Base-by-base conservation (phyloP, 345 rosid genomes). In the Salix suchowensis region DNA sequence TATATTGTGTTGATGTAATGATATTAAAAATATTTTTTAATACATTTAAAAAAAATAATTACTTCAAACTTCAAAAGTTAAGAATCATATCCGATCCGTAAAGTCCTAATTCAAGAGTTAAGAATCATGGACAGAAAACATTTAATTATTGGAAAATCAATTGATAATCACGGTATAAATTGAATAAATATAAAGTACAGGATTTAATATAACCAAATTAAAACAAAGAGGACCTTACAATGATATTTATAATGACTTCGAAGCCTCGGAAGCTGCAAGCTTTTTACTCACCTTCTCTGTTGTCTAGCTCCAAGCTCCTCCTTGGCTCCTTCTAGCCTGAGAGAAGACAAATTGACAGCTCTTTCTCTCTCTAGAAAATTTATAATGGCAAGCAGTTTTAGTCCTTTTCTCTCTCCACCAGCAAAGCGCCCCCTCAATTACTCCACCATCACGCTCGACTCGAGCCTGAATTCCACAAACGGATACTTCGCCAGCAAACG, bases 401-500 rank as follows among this genome's bases (percentile, higher is more conserved):
- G 54, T 48, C 19, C 61, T 65, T 87, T 81, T 76, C 81, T 77
- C 24, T 46, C 73, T 72, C 72, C 62, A 13, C 88, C 85, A 23
- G 72, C 81, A 70, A 89, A 89, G 78, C 86, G 88, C 7, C 70
- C 75, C 10, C 5, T 68, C 2, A 68, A 39, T 14, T 68, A 71
- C 72, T 8, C 60, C 4, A 18, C 34, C 55, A 36, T 18, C 58
- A 30, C 68, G 71, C 37, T 73, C 68, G 76, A 81, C 73, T 81
- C 80, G 52, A 75, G 39, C 34, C 19, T 28, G 36, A 50, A 82
- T 14, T 74, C 84, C 2, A 81, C 82, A 48, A 48, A 48, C 54
- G 54, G 54, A 1, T 48, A 23, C 75, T 76, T 84, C 70, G 84
- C 90, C 81, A 80, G 58, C 44, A 92, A 91, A 85, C 92, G 91